phyloP scores from a whole-genome alignment of 768 basidiomycete species.

The Russula virescens region DNA sequence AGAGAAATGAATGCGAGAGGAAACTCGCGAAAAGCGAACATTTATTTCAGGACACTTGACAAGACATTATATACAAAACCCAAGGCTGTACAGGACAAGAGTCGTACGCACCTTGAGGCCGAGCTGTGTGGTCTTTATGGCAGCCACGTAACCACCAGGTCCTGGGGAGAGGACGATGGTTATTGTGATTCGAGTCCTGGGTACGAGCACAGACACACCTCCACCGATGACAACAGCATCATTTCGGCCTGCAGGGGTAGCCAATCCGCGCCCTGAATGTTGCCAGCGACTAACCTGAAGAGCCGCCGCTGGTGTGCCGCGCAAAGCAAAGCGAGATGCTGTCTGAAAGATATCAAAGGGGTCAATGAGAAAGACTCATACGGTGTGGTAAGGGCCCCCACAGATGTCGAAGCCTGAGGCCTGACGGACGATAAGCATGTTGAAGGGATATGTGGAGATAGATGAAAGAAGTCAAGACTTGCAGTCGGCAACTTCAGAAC shows the following conservation, averaged over 20 bases:
- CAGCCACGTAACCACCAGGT: slow-evolving; percentile 95
- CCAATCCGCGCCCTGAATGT: slow-evolving; percentile 50
- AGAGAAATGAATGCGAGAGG: too few species aligned
- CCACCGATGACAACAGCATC: slow-evolving; percentile 95
- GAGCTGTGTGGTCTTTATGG: slow-evolving; percentile 97
- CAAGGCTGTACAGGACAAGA: slow-evolving; percentile 53
- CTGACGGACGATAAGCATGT: slow-evolving; percentile 17
- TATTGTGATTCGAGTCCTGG: neutral
- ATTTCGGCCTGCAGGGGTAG: slow-evolving; percentile 73
- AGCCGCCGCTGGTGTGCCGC: slow-evolving; percentile 8
- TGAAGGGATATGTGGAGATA: neutral
- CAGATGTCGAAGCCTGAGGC: slow-evolving; percentile 18
- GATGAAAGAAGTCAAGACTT: too few species aligned
- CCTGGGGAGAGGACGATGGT: slow-evolving; percentile 41
- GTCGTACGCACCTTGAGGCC: slow-evolving; percentile 70
- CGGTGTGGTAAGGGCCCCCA: neutral
- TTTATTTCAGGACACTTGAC: too few species aligned
- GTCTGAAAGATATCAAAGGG: neutral
- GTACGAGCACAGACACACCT: slow-evolving; percentile 46
- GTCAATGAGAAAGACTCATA: neutral
- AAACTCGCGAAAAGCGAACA: too few species aligned
- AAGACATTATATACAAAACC: too few species aligned
- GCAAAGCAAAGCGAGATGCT: slow-evolving; percentile 5
- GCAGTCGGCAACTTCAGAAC: too few species aligned
- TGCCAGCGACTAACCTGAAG: slow-evolving; percentile 37